phyloP scores from a whole-genome alignment of 176 grass and related monocot species.

The Leersia perrieri region DNA sequence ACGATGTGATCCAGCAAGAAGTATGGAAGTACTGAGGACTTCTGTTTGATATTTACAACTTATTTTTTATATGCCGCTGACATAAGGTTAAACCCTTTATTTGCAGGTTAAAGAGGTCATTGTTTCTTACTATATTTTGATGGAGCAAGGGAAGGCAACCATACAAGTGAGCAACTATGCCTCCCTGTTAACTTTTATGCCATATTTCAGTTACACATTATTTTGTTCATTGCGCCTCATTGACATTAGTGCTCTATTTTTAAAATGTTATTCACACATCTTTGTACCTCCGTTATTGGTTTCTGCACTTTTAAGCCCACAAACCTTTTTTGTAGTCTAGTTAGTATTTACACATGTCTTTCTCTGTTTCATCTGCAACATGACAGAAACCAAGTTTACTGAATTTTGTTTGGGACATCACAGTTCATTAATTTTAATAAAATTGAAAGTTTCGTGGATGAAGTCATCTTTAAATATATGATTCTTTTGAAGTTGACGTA shows the following conservation, averaged over 20 bases:
- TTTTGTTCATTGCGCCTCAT: background rate
- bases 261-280: background rate
- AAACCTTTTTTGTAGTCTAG: background rate
- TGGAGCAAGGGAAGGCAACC: slow-evolving; percentile 81
- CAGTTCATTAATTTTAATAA: background rate
- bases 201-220: background rate
- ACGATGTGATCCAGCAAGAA: slow-evolving; percentile 98
- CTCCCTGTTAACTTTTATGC: background rate
- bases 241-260: background rate
- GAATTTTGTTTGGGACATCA: background rate
- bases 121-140: slow-evolving; percentile 82
- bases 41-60: background rate
- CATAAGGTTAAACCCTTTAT: slow-evolving; percentile 1
- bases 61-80: background rate
- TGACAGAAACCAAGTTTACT: background rate
- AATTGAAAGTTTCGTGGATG: background rate
- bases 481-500: background rate
- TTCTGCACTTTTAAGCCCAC: background rate
- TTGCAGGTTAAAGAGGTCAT: slow-evolving; percentile 95
- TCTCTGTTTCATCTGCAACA: background rate
- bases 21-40: slow-evolving; percentile 33
- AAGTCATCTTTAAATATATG: slow-evolving; percentile 5
- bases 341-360: background rate
- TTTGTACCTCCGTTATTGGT: background rate
- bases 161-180: slow-evolving; percentile 42